Conservation (phyloP, 257 asterid genomes). For the Voacanga thouarsii region DNA sequence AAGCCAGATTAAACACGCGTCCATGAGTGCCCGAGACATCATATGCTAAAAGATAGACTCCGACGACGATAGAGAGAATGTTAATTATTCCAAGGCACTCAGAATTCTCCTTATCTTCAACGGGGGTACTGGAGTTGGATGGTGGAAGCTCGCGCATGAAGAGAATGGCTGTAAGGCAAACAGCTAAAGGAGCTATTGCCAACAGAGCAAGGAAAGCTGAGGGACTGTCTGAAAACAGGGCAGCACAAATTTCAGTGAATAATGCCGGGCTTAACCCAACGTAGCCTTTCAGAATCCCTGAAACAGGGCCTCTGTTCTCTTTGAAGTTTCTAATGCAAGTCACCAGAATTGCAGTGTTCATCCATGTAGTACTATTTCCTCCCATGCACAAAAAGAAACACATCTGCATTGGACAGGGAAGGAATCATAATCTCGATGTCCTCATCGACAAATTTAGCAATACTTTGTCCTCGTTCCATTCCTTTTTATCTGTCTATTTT, state of each 20-base stretch:
- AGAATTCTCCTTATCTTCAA: conserved; percentile 17
- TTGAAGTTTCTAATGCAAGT: conserved; percentile 33
- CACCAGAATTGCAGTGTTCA: conserved; percentile 31
- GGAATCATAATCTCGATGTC: not conserved
- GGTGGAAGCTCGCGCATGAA: conserved; percentile 28
- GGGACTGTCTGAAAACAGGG: conserved; percentile 15
- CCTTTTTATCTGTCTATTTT: too few species aligned
- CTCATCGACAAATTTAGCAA: not conserved
- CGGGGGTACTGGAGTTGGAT: not conserved
- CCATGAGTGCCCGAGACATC: conserved; percentile 30
- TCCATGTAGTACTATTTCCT: conserved; percentile 39
- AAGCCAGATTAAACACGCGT: conserved; percentile 10
- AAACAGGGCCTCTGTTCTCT: conserved; percentile 26
- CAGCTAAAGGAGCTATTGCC: conserved; percentile 11
- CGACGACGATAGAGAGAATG: conserved; percentile 10
- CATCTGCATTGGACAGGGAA: conserved; percentile 15
- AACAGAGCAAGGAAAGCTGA: conserved; percentile 17
- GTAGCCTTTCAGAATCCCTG: conserved; percentile 28
- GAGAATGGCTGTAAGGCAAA: conserved; percentile 13
- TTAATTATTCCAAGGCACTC: conserved; percentile 17
- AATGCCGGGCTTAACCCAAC: conserved; percentile 27
- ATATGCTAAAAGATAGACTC: conserved; percentile 9
- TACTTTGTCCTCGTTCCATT: too few species aligned
- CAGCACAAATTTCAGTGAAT: conserved; percentile 26
- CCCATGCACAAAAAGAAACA: conserved; percentile 34